A percentile compares a stretch with the other conserved stretches of the same genome.
Conservation (phyloP, 2,329 filamentous ascomycete genomes). For the Zymoseptoria passerinii region DNA sequence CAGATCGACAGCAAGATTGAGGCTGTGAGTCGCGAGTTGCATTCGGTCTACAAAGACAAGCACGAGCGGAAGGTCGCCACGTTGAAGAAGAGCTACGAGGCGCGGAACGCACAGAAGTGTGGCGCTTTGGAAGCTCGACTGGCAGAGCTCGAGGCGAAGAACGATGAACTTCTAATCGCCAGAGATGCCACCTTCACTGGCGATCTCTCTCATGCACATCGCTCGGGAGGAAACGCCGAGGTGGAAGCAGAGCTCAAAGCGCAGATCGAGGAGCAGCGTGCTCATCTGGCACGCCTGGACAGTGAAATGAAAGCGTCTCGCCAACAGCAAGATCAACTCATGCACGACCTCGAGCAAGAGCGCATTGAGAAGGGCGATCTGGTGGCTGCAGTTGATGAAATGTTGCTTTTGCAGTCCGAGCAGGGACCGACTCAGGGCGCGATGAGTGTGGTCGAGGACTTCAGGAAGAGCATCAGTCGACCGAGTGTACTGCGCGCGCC, state of each 20-base stretch:
- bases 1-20: slow-evolving; percentile 91
- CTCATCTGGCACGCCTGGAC: slow-evolving; percentile 65
- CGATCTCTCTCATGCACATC: slow-evolving; percentile 25
- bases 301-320: slow-evolving; percentile 63
- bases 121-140: slow-evolving; percentile 67
- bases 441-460: slow-evolving; percentile 37
- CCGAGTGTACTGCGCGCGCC: slow-evolving; percentile 51
- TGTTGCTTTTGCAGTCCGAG: slow-evolving; percentile 59
- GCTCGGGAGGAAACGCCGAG: slow-evolving; percentile 6
- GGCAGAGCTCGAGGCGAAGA: slow-evolving; percentile 61
- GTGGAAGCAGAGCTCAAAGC: slow-evolving; percentile 31
- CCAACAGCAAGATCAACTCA: slow-evolving; percentile 61
- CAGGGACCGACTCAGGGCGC: slow-evolving; percentile 33
- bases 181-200: slow-evolving; percentile 59
- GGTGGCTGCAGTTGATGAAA: slow-evolving; percentile 72
- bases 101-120: slow-evolving; percentile 80
- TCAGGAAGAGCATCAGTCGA: slow-evolving; percentile 49
- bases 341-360: slow-evolving; percentile 61
- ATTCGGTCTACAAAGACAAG: slow-evolving; percentile 90
- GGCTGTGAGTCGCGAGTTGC: slow-evolving; percentile 63
- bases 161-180: slow-evolving; percentile 61
- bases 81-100: slow-evolving; percentile 73
- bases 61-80: slow-evolving; percentile 93
- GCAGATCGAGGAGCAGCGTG: slow-evolving; percentile 56
- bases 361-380: slow-evolving; percentile 77